Base-by-base conservation (phyloP, 164 flowering plant genomes). In the Vitis rupestris region DNA sequence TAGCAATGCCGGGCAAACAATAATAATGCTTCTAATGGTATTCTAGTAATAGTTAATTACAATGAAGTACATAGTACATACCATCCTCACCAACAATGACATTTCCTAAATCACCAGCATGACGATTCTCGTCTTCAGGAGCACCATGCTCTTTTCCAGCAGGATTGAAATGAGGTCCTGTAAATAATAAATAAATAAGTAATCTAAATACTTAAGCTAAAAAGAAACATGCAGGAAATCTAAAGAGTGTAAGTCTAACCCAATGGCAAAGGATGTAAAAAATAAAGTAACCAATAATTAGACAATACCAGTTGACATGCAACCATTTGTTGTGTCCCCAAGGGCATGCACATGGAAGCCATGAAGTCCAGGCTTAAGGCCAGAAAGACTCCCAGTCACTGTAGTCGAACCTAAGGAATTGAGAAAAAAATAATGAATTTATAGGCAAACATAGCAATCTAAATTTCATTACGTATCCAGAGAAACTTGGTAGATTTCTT, bases 311-410 rank as follows among this genome's bases (percentile, higher is more conserved):
- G 99, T 93, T 67, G 99, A 96, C 90, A 90, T 81, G 84, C 99
- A 96, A 29, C 98, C 99, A 75, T 96, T 96, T 44, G 98, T 93
- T 14, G 99, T 96, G 81, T 93, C 98, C 37, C 98, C 98, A 77
- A 96, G 97, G 55, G 97, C 88, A 80, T 96, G 99, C 65, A 96
- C 92, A 74, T 93, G 99, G 84, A 96, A 93, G 3, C 98, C 99
- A 75, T 93, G 98, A 69, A 79, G 91, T 59, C 99, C 99, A 49
- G 95, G 93, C 74, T 79, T 83, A 23, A 96, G 95, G 52, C 99
- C 99, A 72, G 86, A 74, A 57, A 93, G n/a, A 50, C 50, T 80
- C 76, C 91, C 99, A 57, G 89, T 84, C 13, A 96, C 97, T 4
- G 87, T 85, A 19, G 99, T 93, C 37, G 95, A 88, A 19, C 88